Evolutionary conservation across 306 rosid genomes (phyloP).

Genomic region (Neltuma alba): DNA sequence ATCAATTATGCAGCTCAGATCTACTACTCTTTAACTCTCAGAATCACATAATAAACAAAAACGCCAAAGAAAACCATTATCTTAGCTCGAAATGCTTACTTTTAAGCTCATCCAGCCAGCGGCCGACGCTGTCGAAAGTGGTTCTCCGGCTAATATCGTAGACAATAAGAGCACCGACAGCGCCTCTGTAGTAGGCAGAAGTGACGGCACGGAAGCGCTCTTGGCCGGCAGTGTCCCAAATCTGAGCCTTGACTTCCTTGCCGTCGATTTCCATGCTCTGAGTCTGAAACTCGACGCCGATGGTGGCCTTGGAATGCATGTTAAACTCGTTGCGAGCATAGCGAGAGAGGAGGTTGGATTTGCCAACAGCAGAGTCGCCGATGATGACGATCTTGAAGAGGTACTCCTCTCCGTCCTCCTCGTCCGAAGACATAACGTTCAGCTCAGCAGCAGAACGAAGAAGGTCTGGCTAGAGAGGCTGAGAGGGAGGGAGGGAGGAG

Average conservation of each 20-base stretch:
- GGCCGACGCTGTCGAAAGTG: background rate
- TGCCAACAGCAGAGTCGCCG: no score
- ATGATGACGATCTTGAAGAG: no score
- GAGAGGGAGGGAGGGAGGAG: background rate
- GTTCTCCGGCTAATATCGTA: background rate
- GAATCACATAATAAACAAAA: constrained; percentile 12
- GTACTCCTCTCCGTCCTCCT: no score
- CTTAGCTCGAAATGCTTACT: constrained; percentile 43
- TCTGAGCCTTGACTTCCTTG: background rate
- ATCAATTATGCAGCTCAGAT: constrained; percentile 20
- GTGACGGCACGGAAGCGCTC: background rate
- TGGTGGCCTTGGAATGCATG: no score
- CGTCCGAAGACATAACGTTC: no score
- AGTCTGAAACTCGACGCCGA: no score
- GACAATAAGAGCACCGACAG: background rate
- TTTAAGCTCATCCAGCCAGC: constrained; percentile 27
- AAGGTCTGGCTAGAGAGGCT: no score
- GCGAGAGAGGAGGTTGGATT: no score
- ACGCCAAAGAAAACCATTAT: background rate
- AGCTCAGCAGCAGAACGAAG: no score
- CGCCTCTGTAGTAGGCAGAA: background rate
- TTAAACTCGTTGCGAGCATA: no score
- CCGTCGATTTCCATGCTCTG: background rate
- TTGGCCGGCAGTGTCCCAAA: background rate
- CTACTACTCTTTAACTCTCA: constrained; percentile 19